Conservation (phyloP, 257 asterid species). For the Penstemon newberryi region DNA sequence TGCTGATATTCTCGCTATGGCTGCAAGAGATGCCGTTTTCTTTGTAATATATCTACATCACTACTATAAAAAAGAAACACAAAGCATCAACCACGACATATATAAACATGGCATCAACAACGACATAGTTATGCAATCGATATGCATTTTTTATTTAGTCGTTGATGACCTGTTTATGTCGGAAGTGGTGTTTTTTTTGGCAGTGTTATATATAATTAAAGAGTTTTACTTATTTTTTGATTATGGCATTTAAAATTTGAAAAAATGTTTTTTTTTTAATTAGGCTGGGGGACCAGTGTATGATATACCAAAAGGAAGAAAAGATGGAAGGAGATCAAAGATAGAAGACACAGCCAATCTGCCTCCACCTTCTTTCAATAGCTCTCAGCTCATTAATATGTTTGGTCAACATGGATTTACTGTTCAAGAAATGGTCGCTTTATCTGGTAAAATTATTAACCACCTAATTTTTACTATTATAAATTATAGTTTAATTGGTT, state of each 20-base stretch:
- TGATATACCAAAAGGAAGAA: slow-evolving; percentile 80
- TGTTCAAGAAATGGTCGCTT: slow-evolving; percentile 85
- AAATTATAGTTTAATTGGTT: neutral
- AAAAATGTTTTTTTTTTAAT: neutral
- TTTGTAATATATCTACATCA: slow-evolving; percentile 50
- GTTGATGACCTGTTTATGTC: too few species aligned
- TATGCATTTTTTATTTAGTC: too few species aligned
- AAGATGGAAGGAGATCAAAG: slow-evolving; percentile 79
- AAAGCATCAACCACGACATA: too few species aligned
- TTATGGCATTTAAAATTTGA: neutral
- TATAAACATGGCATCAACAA: too few species aligned
- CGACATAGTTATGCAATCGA: too few species aligned
- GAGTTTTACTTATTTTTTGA: too few species aligned
- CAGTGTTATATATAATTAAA: too few species aligned
- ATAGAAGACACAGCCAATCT: slow-evolving; percentile 80
- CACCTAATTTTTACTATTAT: neutral
- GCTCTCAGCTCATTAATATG: slow-evolving; percentile 63
- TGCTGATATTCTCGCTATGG: slow-evolving; percentile 92
- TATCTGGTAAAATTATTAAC: slow-evolving; percentile 53
- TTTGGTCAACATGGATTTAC: slow-evolving; percentile 79
- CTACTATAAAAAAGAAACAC: too few species aligned
- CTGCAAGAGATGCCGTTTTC: slow-evolving; percentile 89
- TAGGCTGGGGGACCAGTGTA: slow-evolving; percentile 91
- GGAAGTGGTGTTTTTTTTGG: too few species aligned
- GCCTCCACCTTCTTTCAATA: slow-evolving; percentile 74